Evolutionary conservation across 805 yeast species (phyloP).

Genomic region (Suhomyces sp.): DNA sequence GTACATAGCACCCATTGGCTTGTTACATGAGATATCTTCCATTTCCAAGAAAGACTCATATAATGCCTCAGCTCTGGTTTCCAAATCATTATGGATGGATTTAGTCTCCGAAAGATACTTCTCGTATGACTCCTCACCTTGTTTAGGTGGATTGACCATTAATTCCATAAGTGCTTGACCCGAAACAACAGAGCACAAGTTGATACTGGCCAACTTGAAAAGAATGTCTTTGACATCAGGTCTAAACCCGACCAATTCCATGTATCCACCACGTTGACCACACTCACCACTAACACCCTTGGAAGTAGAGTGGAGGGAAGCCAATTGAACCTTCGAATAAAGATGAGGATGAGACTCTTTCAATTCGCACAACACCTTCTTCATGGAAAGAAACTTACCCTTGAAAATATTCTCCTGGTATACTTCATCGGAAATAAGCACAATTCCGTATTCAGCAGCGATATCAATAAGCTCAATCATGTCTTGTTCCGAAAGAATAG

Average conservation of each 20-base stretch:
- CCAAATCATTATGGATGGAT: slow-evolving; percentile 61
- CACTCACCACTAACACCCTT: slow-evolving; percentile 98
- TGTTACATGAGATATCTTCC: slow-evolving; percentile 83
- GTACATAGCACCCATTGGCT: slow-evolving; percentile 98
- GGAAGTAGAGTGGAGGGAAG: slow-evolving; percentile 94
- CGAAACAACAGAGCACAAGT: slow-evolving; percentile 89
- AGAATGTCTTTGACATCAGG: slow-evolving; percentile 68
- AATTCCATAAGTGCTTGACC: slow-evolving; percentile 93
- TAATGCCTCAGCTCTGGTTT: slow-evolving; percentile 60
- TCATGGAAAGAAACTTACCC: slow-evolving; percentile 82
- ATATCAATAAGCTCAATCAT: slow-evolving; percentile 71
- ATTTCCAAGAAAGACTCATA: slow-evolving; percentile 69
- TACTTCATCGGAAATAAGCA: slow-evolving; percentile 95
- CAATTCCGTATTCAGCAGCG: slow-evolving; percentile 83
- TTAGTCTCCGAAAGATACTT: slow-evolving; percentile 61
- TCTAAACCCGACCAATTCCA: slow-evolving; percentile 86
- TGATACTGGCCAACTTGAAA: slow-evolving; percentile 84
- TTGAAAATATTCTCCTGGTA: slow-evolving; percentile 89
- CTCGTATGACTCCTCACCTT: slow-evolving; percentile 74
- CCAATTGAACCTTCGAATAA: slow-evolving; percentile 77
- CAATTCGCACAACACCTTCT: slow-evolving; percentile 69
- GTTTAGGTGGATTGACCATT: slow-evolving; percentile 87
- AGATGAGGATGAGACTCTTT: slow-evolving; percentile 51
- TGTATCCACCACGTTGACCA: slow-evolving; percentile 99
- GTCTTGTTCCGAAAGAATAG: slow-evolving; percentile 63